Evolutionary conservation across 1,284 basidiomycete species (phyloP).

Genomic region (Cystobasidium slooffiae): DNA sequence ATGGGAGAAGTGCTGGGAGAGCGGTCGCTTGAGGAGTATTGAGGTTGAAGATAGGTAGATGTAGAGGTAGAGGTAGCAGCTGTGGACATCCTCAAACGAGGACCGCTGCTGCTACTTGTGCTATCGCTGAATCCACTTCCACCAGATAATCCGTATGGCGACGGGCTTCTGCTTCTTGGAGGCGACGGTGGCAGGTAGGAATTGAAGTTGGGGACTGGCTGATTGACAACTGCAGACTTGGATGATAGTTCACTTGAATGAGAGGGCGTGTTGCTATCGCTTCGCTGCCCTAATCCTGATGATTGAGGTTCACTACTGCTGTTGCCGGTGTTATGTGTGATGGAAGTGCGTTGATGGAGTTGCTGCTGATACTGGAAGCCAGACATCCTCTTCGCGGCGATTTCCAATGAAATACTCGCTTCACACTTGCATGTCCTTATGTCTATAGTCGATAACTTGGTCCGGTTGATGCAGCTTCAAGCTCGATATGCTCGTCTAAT

Average conservation of each 20-base stretch:
- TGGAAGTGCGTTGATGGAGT: constrained; percentile 2
- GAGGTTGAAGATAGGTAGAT: constrained; percentile 13
- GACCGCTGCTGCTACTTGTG: constrained; percentile 8
- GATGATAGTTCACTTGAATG: constrained; percentile 3
- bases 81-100: constrained; percentile 23
- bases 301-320: constrained; percentile 3
- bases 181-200: constrained; percentile 28
- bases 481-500: too few relatives aligned
- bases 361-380: neutral
- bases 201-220: constrained; percentile 26
- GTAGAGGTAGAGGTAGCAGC: constrained; percentile 17
- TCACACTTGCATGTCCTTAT: too few relatives aligned
- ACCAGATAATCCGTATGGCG: constrained; percentile 16
- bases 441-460: too few relatives aligned
- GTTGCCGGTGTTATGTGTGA: neutral
- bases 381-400: neutral
- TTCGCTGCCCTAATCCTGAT: constrained; percentile 1
- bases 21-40: constrained; percentile 1
- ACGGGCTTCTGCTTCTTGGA: constrained; percentile 27
- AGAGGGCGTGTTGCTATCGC: neutral
- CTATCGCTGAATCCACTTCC: neutral
- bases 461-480: too few relatives aligned
- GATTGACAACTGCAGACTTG: constrained; percentile 1
- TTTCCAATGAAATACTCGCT: too few relatives aligned
- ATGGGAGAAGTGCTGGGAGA: neutral